These are phyloP conservation scores for Ceratobasidium sp. DNA, from an alignment of 1,284 basidiomycete species.

Conservation along the genomic window DNA sequence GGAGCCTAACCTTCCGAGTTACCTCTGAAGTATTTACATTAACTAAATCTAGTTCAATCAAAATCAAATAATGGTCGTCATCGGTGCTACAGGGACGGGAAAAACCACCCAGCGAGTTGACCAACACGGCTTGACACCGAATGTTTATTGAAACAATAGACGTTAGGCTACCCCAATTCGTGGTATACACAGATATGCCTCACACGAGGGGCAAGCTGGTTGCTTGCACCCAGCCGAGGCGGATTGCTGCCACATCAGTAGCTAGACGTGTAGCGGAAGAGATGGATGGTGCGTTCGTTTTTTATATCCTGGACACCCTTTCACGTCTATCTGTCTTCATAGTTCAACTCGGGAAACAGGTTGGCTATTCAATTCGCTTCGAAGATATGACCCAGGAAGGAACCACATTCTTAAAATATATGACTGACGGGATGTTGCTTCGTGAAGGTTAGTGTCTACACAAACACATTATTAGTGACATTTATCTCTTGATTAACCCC, in stretches of 20 bases:
- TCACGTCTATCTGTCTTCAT: neutral
- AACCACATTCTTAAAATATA: constrained; percentile 96
- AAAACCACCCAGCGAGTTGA: constrained; percentile 93
- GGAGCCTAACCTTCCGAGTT: neutral
- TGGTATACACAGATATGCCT: constrained; percentile 92
- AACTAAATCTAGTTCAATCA: constrained; percentile 72
- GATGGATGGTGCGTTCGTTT: constrained; percentile 80
- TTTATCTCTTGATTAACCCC: no score
- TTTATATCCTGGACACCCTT: neutral
- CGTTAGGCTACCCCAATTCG: constrained; percentile 90
- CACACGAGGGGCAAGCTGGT: constrained; percentile 91
- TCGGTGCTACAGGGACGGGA: constrained; percentile 97
- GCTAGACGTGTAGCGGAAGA: constrained; percentile 99
- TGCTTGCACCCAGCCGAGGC: constrained; percentile 96
- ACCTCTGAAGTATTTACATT: no score
- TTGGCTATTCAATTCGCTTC: constrained; percentile 99
- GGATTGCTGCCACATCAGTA: constrained; percentile 98
- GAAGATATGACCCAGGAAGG: constrained; percentile 96
- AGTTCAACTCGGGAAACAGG: constrained; percentile 93
- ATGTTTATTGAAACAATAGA: constrained; percentile 43
- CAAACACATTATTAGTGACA: neutral
- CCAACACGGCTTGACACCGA: constrained; percentile 46
- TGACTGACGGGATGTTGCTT: constrained; percentile 95
- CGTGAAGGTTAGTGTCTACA: constrained; percentile 31
- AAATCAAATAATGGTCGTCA: constrained; percentile 95